Base-by-base conservation (phyloP, 192 early-diverging fungal genomes). In the Podila epicladia region DNA sequence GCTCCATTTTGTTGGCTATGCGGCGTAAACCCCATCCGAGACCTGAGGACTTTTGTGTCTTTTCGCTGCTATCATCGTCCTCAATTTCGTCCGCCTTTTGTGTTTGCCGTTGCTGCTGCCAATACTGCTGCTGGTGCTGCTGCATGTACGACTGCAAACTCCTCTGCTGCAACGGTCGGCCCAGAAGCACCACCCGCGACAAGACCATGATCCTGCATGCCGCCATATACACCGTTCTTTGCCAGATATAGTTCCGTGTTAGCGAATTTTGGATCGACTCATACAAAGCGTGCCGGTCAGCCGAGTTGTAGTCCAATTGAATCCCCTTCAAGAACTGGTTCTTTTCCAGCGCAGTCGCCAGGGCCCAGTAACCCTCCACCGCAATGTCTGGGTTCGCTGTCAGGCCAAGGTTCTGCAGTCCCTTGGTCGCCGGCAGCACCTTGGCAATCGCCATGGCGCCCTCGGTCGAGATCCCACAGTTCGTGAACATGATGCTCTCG, bases 261-360 rank as follows among this genome's bases (percentile, higher is more conserved):
- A 86, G 59, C n/a, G 78, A 77, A 17, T 64, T 12, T 49, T 86
- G 76, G 17, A 86, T 86, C 2, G 78, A 82, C n/a, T 86, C 71
- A 45, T 83, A 75, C 3, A 86, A 50, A 0, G n/a, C 41, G 58
- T 82, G 82, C 64, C 82, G 79, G 28, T 84, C 85, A 2, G 57
- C 77, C 12, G 83, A 82, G 64, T 86, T 85, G 64, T 85, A 86
- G 51, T 86, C 84, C 24, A 86, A 64, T 38, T 83, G 79, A 13
- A 86, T 67, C 2, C 75, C 71, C 67, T 86, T 85, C 62, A 86
- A 64, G 6, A 62, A 74, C n/a, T 63, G 73, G 51, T 86, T 86
- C 41, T 74, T 66, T 5, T 67, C 50, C 7, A 86, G 64, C 17
- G 67, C 59, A 3, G 67, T 50, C 15, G 85, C 84, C 28, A 86